These are phyloP conservation scores for Anisodus acutangulus DNA, from an alignment of 257 asterid species.

Conservation along the genomic window DNA sequence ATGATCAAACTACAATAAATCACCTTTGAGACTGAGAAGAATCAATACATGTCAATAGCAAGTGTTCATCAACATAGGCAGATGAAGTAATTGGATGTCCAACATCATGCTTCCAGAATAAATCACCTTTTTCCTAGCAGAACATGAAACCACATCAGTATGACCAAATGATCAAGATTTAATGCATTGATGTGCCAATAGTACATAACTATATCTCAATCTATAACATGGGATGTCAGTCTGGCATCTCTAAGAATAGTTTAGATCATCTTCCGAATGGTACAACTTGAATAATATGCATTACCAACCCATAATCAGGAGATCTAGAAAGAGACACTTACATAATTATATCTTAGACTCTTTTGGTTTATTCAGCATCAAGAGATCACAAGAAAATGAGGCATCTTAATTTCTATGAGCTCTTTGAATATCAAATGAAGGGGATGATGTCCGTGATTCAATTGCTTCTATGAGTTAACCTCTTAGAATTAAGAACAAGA, in stretches of 20 bases:
- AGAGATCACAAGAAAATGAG: conserved; percentile 3
- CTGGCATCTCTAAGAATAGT: conserved; percentile 2
- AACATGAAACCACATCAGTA: not conserved
- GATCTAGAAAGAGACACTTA: not conserved
- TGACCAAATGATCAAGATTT: conserved; percentile 10
- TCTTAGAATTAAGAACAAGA: not conserved
- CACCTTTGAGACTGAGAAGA: conserved; percentile 58
- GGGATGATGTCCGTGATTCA: not conserved
- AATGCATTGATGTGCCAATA: not conserved
- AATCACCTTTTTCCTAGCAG: conserved; percentile 65
- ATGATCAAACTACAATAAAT: conserved; percentile 8
- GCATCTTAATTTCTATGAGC: not conserved
- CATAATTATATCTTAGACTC: not conserved
- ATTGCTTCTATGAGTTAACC: not conserved
- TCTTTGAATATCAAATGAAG: not conserved
- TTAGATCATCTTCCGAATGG: not conserved
- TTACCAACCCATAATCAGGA: not conserved
- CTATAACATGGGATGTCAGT: not conserved
- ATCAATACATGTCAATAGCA: conserved; percentile 44
- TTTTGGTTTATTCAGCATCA: not conserved
- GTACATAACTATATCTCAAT: not conserved
- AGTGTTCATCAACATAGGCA: conserved; percentile 72
- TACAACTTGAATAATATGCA: not conserved
- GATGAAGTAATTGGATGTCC: conserved; percentile 83
- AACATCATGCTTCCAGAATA: conserved; percentile 68